These are phyloP conservation scores for Nepenthes mirabilis DNA, from an alignment of 148 eudicot genomes.

Conservation along the genomic window DNA sequence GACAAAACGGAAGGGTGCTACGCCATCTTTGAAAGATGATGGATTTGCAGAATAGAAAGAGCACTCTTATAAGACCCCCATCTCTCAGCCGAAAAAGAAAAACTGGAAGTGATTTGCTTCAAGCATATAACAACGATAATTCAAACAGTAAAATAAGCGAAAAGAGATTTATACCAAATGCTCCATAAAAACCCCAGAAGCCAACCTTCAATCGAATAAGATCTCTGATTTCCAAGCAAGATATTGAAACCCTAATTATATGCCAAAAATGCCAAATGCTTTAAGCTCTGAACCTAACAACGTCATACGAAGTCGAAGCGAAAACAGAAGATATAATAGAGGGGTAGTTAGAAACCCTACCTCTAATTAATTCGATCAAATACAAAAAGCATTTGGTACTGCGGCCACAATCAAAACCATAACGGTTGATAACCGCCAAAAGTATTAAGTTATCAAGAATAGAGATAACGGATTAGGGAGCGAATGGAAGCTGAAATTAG, in stretches of 20 bases:
- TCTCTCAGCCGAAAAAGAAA: background rate
- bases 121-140: background rate
- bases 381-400: background rate
- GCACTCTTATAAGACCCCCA: slow-evolving; percentile 5
- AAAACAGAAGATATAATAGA: too few relatives aligned
- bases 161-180: too few relatives aligned
- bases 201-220: background rate
- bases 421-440: slow-evolving; percentile 1
- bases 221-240: too few relatives aligned
- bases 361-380: background rate
- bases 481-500: slow-evolving; percentile 9
- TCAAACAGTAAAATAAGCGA: too few relatives aligned
- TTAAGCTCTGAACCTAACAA: background rate
- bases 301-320: background rate
- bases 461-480: background rate
- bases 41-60: slow-evolving; percentile 3
- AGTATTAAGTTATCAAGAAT: background rate
- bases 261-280: too few relatives aligned
- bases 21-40: slow-evolving; percentile 11
- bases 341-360: background rate
- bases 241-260: background rate
- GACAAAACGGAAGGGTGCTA: background rate
- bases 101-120: background rate
- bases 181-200: too few relatives aligned
- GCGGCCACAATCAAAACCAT: slow-evolving; percentile 3